phyloP scores from a whole-genome alignment of 176 grass and related monocot species.

The Guadua angustifolia region DNA sequence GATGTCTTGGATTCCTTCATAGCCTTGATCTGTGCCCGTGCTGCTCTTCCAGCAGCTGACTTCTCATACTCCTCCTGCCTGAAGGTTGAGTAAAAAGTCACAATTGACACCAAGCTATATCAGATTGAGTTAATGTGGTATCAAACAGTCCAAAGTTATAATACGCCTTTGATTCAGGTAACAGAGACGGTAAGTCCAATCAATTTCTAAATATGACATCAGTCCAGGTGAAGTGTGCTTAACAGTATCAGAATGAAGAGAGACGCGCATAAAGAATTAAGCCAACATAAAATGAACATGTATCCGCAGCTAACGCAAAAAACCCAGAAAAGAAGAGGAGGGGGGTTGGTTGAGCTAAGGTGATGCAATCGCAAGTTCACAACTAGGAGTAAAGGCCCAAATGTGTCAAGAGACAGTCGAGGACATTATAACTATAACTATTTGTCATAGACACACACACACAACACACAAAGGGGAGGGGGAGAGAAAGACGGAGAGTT shows the following conservation, averaged over 20 bases:
- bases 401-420: background rate
- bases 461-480: background rate
- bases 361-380: background rate
- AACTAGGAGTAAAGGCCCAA: background rate
- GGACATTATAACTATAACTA: background rate
- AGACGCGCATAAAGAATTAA: background rate
- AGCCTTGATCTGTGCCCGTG: conserved; percentile 79
- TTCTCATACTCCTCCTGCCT: conserved; percentile 85
- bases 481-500: background rate
- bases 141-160: background rate
- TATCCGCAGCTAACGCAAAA: background rate
- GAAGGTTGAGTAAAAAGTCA: background rate
- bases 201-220: conserved; percentile 8
- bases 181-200: background rate
- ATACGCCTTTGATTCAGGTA: background rate
- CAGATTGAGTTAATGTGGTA: background rate
- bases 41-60: conserved; percentile 85
- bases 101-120: background rate
- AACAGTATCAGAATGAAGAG: background rate
- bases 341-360: background rate
- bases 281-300: background rate
- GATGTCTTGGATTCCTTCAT: conserved; percentile 71
- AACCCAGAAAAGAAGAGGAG: background rate
- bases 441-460: background rate
- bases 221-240: background rate